Base-by-base conservation (phyloP, 2,329 filamentous ascomycete species). In the Aspergillus sp. region DNA sequence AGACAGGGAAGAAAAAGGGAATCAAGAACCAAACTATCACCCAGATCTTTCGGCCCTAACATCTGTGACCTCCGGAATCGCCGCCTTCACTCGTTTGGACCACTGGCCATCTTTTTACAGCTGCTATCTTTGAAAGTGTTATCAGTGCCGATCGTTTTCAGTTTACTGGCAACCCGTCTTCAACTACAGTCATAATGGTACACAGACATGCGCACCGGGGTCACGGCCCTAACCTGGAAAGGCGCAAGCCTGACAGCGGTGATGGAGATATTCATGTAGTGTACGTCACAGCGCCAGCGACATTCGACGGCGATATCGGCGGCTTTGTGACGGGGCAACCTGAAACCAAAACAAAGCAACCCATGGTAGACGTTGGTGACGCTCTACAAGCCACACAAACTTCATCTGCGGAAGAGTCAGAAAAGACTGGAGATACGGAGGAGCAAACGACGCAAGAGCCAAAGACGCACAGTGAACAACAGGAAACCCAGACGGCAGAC, bases 221-320 rank as follows among this genome's bases (percentile, higher is more conserved):
- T 29, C 29, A 36, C 19, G 41, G 29, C 29, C 28, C 26, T 38
- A 46, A 42, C 29, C 45, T 47, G 4, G 50, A 54, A 34, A 45
- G 47, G 44, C 50, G 48, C 38, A 49, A 46, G 8, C 42, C 45
- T 39, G 46, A 55, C 19, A 48, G 45, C 42, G 47, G 53, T 26
- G 48, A 44, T 41, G 34, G 48, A 30, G 42, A 48, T 48, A 48
- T 60, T 9, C 48, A 52, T 8, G 62, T 76, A 36, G 69, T 80
- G 38, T 76, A 79, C 59, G 68, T 78, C 41, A 80, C 77, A 0
- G 67, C 73, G 29, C 55, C 69, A 26, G 68, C 73, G 45, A 79
- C 77, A 35, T 81, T 79, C 52, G 63, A 67, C 10, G 77, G 75
- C 28, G 66, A 68, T 2, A 64, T 77, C 49, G 74, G 65, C 46